Base-by-base conservation (phyloP, 192 early-diverging fungal species). In the Backusella parvicylindrica region DNA sequence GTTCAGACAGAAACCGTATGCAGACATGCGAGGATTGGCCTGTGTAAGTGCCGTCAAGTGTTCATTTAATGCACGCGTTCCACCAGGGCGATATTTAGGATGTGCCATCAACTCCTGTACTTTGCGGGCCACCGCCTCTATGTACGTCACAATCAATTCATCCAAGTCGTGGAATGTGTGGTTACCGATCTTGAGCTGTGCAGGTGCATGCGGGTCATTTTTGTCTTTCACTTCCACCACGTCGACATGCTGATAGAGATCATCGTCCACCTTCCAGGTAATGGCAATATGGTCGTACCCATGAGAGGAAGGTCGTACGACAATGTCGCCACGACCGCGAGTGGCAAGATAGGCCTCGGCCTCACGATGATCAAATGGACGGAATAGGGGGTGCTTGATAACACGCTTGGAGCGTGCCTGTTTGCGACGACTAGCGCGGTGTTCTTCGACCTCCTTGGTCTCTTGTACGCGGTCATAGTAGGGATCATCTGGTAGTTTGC, bases 241-340 rank as follows among this genome's bases (percentile, higher is more conserved):
- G 79, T 94, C 91, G 67, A 98, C 86, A 75, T 98, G 97, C 81
- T 96, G 94, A 85, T 89, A 96, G 64, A 97, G 79, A 4, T 86
- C 91, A 23, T 96, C 93, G 56, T 85, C 92, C 7, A 97, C 89
- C 77, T 98, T 98, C 93, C 95, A 97, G 18, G 95, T 98, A 23
- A 98, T 91, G 1, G 94, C 91, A 15, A 99, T 86, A 75, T 96
- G 95, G 80, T 95, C 89, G 26, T 88, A 81, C n/a, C 95, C 95
- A 15, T 92, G 91, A 7, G 93, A 94, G 23, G 97, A 98, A 6
- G 96, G 95, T 11, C 97, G 89, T 70, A 99, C 93, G 3, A 99
- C 92, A 18, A 92, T 81, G 50, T 92, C 89, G 23, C 97, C 98
- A 13, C 86, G 81, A 21, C 84, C 86, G 31, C 92, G 86, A 16